Evolutionary conservation across 805 yeast species (phyloP).

Genomic region (Spathaspora passalidarum): DNA sequence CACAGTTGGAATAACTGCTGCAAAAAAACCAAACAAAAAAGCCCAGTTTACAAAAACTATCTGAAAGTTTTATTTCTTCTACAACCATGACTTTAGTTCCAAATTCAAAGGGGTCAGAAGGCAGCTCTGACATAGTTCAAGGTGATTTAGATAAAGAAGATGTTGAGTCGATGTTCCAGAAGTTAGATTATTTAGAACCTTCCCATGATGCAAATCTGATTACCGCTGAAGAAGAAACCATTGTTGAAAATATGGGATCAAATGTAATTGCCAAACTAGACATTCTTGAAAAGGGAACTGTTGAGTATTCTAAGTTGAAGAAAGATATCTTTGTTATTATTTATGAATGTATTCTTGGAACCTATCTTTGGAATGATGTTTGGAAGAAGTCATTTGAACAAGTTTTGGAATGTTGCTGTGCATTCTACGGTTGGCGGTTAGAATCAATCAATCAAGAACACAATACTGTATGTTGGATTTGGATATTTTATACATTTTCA

Average conservation of each 20-base stretch:
- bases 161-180: not conserved
- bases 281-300: not conserved
- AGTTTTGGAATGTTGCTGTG: not conserved
- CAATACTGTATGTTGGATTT: not conserved
- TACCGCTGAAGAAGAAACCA: not conserved
- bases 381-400: not conserved
- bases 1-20: too few relatives aligned
- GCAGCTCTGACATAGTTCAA: not conserved
- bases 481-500: too few relatives aligned
- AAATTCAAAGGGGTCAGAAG: not conserved
- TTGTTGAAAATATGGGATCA: not conserved
- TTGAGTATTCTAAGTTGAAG: not conserved
- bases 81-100: not conserved
- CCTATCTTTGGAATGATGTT: not conserved
- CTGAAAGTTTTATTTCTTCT: not conserved
- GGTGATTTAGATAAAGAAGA: not conserved
- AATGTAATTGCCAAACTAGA: not conserved
- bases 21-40: too few relatives aligned
- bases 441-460: not conserved
- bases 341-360: not conserved
- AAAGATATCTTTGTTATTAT: not conserved
- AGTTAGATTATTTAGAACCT: not conserved
- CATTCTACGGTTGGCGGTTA: not conserved
- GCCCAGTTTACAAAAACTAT: too few relatives aligned
- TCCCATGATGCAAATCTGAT: not conserved